Evolutionary conservation across 495 filamentous ascomycete genomes (phyloP), one percentile per base, ranked within the genome.

Genomic region (Hypoxylon trugodes): DNA sequence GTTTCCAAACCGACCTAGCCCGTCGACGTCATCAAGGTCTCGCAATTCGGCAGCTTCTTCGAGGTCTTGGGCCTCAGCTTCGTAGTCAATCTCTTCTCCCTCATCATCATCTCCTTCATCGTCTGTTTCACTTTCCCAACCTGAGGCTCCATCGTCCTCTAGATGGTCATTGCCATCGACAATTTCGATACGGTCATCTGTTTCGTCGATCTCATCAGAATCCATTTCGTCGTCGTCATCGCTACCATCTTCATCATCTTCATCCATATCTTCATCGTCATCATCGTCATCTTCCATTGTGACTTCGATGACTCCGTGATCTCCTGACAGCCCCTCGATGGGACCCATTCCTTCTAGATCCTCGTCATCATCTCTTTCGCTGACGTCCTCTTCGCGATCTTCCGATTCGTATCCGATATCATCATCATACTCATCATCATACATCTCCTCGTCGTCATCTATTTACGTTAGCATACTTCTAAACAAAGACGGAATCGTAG

Each of bases 371-470:
- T 97, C 93, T 53, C 61, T 63, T 66, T 96, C 95, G 66, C 92
- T 96, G 41, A 95, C 86, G 62, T 96, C 91, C 6, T 91, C 93
- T 74, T 97, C 93, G 52, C 90, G 87, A 71, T 92, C 89, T 46
- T 83, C 84, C 1, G 83, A 86, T 71, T 92, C 90, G 62, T 93
- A 93, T 43, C 91, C 92, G 82, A 97, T 93, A 55, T 94, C 93
- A 24, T 96, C 93, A 42, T 85, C 90, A 59, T 92, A 95, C 26
- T 82, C 86, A 35, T 90, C 87, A 65, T 93, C 91, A 64, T 93
- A 92, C 88, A 95, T 92, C 65, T 93, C 92, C 68, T 92, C 90
- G 43, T 85, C 80, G 16, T 81, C 70, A 53, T 72, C 82, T 83
- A 48, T 0, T 28, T 7, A 45, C 24, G 61, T 81, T 69, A 81